These are phyloP conservation scores for Periconia sp. DNA, from an alignment of 2,329 filamentous ascomycete species.

Conservation along the genomic window DNA sequence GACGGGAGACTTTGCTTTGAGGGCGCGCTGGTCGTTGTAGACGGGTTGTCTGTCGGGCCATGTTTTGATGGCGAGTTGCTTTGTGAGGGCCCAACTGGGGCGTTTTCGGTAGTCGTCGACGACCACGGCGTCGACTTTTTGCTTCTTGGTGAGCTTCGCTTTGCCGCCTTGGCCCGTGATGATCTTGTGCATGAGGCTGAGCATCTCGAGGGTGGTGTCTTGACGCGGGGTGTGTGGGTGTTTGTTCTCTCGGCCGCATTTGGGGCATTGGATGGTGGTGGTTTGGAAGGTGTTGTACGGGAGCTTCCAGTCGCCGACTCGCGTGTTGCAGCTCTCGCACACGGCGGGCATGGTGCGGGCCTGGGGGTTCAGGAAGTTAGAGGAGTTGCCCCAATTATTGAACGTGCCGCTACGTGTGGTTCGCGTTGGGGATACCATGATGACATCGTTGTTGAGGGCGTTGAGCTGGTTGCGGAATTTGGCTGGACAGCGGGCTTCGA, in stretches of 20 bases:
- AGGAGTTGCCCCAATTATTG: background rate
- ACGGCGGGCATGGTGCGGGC: background rate
- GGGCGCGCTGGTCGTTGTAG: constrained; percentile 2
- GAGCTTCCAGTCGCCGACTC: background rate
- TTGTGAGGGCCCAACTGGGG: background rate
- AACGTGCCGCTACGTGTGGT: background rate
- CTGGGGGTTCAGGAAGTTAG: no score
- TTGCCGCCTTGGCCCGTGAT: background rate
- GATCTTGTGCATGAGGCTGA: background rate
- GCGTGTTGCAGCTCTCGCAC: constrained; percentile 2
- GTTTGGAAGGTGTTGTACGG: background rate
- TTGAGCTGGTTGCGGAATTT: background rate
- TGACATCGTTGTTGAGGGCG: background rate
- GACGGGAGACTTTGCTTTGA: background rate
- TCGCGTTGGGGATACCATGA: background rate
- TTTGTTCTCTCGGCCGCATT: background rate
- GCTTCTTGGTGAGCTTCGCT: background rate
- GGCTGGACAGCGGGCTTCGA: constrained; percentile 1
- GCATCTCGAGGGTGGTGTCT: background rate
- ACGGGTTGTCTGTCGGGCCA: constrained; percentile 5
- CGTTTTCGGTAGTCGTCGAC: background rate
- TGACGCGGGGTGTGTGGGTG: background rate
- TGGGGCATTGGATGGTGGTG: constrained; percentile 1
- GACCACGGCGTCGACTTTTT: background rate
- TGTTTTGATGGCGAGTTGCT: constrained; percentile 1